Evolutionary conservation across 768 basidiomycete species (phyloP), one percentile per base, ranked within the genome.

Genomic region (Pleurotus eryngii): DNA sequence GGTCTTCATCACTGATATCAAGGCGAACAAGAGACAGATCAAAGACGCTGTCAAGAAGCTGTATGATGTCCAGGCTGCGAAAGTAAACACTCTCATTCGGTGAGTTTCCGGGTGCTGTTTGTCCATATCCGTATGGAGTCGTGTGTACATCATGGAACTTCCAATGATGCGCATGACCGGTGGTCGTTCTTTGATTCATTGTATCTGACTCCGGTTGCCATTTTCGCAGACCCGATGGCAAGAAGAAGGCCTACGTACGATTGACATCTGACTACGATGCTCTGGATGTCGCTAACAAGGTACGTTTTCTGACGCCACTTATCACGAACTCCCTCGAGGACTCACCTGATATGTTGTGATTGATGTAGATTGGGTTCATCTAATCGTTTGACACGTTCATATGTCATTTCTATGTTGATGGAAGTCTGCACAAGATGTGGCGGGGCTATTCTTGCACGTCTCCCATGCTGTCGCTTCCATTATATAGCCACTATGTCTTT

Each of bases 31-130:
- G 85, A 86, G 94, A 47, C 94, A 99, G 76, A 98, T 98, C 80
- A 96, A 95, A 85, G 93, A 98, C 67, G 97, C 97, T 1, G 95
- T 99, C 66, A 98, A 98, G 86, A 97, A 97, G 85, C 75, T 99
- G 67, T 98, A 98, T 75, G 95, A 97, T 68, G 95, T 98, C 54
- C 86, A 95, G 76, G 91, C 94, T 8, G 88, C 89, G 43, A 97
- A 96, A 78, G 82, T 98, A 71, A 99, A 98, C 85, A 99, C 97
- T 50, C 85, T 99, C 70, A 98, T 98, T 73, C 89, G 95, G 92
- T 95, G 57, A 63, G 86, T 72, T 1, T 12, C 14, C 17, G 18
- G 7, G 46, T n/a, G 24, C 46, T 38, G 3, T 18, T 49, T 8
- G 46, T 54, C 24, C 3, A 26, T 18, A 22, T 56, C 30, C 30